Base-by-base conservation (phyloP, 495 filamentous ascomycete species). In the Xylaria acuta region DNA sequence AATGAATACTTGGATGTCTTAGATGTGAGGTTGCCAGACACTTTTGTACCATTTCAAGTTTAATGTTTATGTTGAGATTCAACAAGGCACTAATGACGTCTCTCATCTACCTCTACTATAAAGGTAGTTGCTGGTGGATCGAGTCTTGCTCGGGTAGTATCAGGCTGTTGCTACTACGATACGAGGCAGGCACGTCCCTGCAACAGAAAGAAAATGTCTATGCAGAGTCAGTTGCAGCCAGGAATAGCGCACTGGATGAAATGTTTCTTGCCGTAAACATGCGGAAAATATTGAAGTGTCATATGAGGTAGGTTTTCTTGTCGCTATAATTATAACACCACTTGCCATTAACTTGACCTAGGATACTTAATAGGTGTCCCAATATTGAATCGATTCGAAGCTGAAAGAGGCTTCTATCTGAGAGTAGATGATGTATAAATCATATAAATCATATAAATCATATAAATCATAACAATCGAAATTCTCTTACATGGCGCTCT, bases 1-100 rank as follows among this genome's bases (percentile, higher is more conserved):
- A 27, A 41, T 41, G 38, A 5, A 30, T 38, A 63, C 43, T 22
- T n/a, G n/a, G n/a, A 63, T 63, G 59, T 63, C 58, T 64, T 27
- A 3, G 60, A 43, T 43, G 60, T 16, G 60, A 64, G 38, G 12
- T 25, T 43, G 22, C 27, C 11, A 30, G 14, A 43, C 16, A 27
- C 12, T 8, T 40, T 43, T 41, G 38, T 18, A n/a, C 22, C 14
- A 64, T 43, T 64, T 43, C 60, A 64, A 14, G 60, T 41, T 43
- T 64, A 27, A 14, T 64, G 30, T 43, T 64, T 18, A 14, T 64
- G 30, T 43, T 64, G 38, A 64, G 9, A 64, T 27, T 41, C 32
- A 60, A n/a, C 60, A 30, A 25, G 38, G 38, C 60, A 22, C 60
- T 30, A 64, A 64, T 64, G 60, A 64, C 60, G 60, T 64, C 43